Conservation (phyloP, 73 alveolate genomes). For the Stentor coeruleus region DNA sequence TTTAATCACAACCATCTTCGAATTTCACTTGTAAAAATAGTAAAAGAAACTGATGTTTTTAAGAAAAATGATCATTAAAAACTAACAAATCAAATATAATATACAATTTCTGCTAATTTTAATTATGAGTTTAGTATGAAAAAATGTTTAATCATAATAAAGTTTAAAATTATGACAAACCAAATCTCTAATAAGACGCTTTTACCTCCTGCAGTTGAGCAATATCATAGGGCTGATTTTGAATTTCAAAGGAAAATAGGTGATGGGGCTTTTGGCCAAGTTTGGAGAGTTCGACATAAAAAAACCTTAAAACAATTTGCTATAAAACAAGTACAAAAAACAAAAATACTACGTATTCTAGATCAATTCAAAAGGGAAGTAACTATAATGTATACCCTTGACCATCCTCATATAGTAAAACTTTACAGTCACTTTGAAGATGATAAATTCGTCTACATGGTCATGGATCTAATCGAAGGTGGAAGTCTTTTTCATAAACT, state of each 20-base stretch:
- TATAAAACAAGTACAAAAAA: slow-evolving; percentile 7
- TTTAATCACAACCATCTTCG: no score
- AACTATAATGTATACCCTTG: slow-evolving; percentile 58
- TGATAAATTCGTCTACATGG: slow-evolving; percentile 59
- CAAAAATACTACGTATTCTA: slow-evolving; percentile 37
- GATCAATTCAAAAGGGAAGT: slow-evolving; percentile 66
- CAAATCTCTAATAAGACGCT: background rate
- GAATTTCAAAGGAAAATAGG: slow-evolving; percentile 8
- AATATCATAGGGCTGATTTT: background rate
- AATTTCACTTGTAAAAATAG: no score
- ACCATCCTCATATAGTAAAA: slow-evolving; percentile 69
- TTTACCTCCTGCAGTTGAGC: background rate
- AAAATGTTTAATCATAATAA: no score
- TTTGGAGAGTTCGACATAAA: slow-evolving; percentile 12
- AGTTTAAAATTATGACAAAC: background rate
- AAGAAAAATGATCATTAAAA: no score
- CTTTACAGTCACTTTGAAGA: slow-evolving; percentile 61
- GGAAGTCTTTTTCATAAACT: slow-evolving; percentile 59
- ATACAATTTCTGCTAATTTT: no score
- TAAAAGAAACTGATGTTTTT: no score
- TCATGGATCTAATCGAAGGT: slow-evolving; percentile 60
- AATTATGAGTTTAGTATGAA: no score
- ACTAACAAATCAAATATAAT: no score
- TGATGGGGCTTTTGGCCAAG: slow-evolving; percentile 27
- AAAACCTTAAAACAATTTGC: slow-evolving; percentile 15